phyloP scores from a whole-genome alignment of 1,284 basidiomycete genomes.

The Marasmius sp. region DNA sequence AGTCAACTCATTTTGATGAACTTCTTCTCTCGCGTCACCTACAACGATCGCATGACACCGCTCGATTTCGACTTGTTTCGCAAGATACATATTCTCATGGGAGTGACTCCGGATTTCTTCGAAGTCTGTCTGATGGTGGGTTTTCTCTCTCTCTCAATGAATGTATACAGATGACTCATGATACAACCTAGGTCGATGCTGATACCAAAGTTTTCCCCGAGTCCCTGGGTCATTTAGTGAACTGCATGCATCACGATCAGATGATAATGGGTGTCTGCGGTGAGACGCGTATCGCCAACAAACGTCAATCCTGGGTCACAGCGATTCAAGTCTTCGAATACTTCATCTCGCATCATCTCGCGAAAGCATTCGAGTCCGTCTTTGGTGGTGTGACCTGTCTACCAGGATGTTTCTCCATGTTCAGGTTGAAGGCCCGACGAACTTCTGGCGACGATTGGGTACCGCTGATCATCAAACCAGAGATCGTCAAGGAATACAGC shows the following conservation, averaged over 20 bases:
- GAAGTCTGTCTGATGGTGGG: slow-evolving; percentile 96
- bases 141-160: slow-evolving; percentile 8
- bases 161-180: slow-evolving; percentile 4
- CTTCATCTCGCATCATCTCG: slow-evolving; percentile 98
- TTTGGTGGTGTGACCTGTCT: slow-evolving; percentile 99
- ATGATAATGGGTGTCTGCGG: slow-evolving; percentile 99
- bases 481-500: slow-evolving; percentile 97
- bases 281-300: slow-evolving; percentile 98
- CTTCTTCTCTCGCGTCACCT: slow-evolving; percentile 98
- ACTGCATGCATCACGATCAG: slow-evolving; percentile 97
- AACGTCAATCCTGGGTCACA: slow-evolving; percentile 96
- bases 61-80: slow-evolving; percentile 98
- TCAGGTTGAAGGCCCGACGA: slow-evolving; percentile 93
- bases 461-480: slow-evolving; percentile 94
- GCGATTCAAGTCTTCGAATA: slow-evolving; percentile 98
- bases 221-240: slow-evolving; percentile 85
- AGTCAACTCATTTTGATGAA: slow-evolving; percentile 99
- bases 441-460: slow-evolving; percentile 93
- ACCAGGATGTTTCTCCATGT: slow-evolving; percentile 99
- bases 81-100: slow-evolving; percentile 95
- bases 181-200: slow-evolving; percentile 85
- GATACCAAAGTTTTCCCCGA: slow-evolving; percentile 93
- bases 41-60: slow-evolving; percentile 98
- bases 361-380: slow-evolving; percentile 98
- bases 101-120: slow-evolving; percentile 99